Base-by-base conservation (phyloP, 2,329 filamentous ascomycete species). In the Fusarium euwallaceae region DNA sequence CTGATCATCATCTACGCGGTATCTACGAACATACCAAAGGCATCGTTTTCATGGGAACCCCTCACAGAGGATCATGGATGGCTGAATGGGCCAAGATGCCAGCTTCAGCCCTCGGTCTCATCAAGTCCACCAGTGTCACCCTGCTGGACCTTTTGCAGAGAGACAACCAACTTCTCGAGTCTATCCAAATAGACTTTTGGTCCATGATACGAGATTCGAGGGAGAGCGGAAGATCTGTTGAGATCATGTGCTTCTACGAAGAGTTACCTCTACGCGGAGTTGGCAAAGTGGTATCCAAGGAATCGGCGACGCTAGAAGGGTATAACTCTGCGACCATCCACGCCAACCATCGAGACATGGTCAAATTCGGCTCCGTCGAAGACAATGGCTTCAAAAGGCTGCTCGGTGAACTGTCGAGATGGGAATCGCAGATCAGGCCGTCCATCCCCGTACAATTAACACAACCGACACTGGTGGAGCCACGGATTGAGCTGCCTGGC, bases 41-140 rank as follows among this genome's bases (percentile, higher is more conserved):
- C 10, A 75, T 85, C n/a, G 36, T 77, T 8, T 85, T 85, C 64
- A 80, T 85, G 74, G 82, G 84, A 4, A 84, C 83, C 2, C 83
- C 83, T 29, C 82, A 85, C 66, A 75, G 59, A 17, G 83, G 82
- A 6, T 75, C 81, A 0, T 80, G 78, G 79, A 75, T 82, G 64
- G 82, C 83, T 0, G 59, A 80, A 36, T 84, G 81, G 83, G 78
- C 78, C 0, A 76, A 69, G 14, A 79, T 82, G n/a, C 78, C 79
- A 0, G 80, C 72, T 22, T 69, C 66, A 3, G 72, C 70, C 22
- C 63, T 84, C 2, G 80, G 81, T 2, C 5, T 83, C 2, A 20
- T 82, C 14, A 83, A 79, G 62, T 78, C 77, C 4, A 79, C 73
- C 29, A 84, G 84, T 68, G 79, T 59, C 34, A 71, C 72, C 20